These are phyloP conservation scores for Schizosaccharomyces cryophilus DNA, from an alignment of 805 yeast species.

Conservation along the genomic window DNA sequence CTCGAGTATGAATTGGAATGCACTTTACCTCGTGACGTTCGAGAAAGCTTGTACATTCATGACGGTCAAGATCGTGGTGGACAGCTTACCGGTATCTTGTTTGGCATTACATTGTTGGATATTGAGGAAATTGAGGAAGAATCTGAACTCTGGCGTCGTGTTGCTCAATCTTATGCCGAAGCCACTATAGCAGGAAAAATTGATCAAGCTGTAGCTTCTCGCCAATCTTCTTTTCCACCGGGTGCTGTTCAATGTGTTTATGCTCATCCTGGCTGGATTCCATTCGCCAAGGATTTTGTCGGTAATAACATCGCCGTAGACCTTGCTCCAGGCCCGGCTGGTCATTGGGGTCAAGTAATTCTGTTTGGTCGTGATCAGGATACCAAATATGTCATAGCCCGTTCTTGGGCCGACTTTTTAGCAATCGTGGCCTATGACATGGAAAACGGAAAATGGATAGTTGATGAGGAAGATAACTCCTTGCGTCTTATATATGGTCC, in stretches of 20 bases:
- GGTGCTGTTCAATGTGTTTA: slow-evolving; percentile 47
- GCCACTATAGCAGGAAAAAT: slow-evolving; percentile 11
- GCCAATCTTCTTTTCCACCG: slow-evolving; percentile 52
- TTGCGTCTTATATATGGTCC: not conserved
- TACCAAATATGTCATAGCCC: slow-evolving; percentile 63
- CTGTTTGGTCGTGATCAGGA: slow-evolving; percentile 87
- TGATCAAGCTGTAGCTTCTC: slow-evolving; percentile 6
- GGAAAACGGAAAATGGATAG: slow-evolving; percentile 56
- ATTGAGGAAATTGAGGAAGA: slow-evolving; percentile 59
- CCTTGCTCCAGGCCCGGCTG: slow-evolving; percentile 54
- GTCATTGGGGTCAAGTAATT: slow-evolving; percentile 76
- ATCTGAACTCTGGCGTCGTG: slow-evolving; percentile 67
- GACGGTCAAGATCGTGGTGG: slow-evolving; percentile 80
- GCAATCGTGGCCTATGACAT: slow-evolving; percentile 65
- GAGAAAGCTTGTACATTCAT: slow-evolving; percentile 55
- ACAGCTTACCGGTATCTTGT: slow-evolving; percentile 50
- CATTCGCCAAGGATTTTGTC: slow-evolving; percentile 60
- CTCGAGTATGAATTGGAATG: slow-evolving; percentile 63
- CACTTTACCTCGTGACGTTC: slow-evolving; percentile 53
- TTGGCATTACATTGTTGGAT: slow-evolving; percentile 57
- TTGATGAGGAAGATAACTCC: slow-evolving; percentile 24
- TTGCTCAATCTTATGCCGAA: slow-evolving; percentile 18
- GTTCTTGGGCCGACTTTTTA: slow-evolving; percentile 73
- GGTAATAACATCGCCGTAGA: slow-evolving; percentile 89
- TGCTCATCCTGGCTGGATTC: slow-evolving; percentile 85